Evolutionary conservation across 148 eudicot genomes (phyloP).

Genomic region (Rhododendron griersonianum): DNA sequence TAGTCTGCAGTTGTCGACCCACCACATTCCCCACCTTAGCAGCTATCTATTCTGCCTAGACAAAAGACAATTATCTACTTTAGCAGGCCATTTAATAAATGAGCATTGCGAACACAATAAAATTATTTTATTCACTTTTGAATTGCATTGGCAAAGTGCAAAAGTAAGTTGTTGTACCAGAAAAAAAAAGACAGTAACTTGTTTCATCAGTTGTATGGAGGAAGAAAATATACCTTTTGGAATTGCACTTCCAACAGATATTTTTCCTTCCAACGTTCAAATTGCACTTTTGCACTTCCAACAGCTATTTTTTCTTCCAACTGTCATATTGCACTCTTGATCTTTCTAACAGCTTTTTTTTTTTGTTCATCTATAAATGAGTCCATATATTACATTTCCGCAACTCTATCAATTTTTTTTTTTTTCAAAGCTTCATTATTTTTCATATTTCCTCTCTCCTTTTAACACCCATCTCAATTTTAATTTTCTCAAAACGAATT

Average conservation of each 20-base stretch:
- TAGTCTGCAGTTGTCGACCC: neutral
- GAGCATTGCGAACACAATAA: neutral
- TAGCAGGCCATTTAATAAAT: neutral
- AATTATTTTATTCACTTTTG: neutral
- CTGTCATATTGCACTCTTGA: no score
- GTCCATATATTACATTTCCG: neutral
- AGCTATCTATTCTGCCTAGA: neutral
- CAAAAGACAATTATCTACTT: neutral
- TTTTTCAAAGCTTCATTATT: neutral
- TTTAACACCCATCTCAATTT: neutral
- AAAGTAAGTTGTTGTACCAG: neutral
- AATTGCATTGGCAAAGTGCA: neutral
- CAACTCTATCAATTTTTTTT: neutral
- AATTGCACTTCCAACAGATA: no score
- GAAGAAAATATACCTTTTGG: no score
- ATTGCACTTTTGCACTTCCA: neutral
- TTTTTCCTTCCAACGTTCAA: no score
- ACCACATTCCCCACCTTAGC: neutral
- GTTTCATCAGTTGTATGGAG: neutral
- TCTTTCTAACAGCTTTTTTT: no score
- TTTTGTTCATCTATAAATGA: neutral
- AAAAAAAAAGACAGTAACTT: neutral
- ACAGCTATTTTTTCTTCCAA: neutral
- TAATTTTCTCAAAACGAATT: no score
- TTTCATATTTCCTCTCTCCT: neutral